These are phyloP conservation scores for Cenchrus purpureus DNA, from an alignment of 176 grass and related monocot genomes.

Conservation along the genomic window DNA sequence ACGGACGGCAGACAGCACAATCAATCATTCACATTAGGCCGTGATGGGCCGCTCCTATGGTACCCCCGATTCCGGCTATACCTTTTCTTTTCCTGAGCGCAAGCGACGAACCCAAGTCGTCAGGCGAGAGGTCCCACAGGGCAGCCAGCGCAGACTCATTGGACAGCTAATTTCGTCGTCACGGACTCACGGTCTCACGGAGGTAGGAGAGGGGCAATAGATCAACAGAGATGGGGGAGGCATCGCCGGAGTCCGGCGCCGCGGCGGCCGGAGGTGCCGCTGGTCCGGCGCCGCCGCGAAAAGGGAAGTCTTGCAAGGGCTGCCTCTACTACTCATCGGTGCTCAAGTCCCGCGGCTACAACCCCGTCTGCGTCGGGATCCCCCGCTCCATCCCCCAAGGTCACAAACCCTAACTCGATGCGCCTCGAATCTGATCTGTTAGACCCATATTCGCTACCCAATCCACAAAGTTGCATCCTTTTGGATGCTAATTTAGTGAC, in stretches of 20 bases:
- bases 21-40: too few species aligned
- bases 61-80: too few species aligned
- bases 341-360: constrained; percentile 71
- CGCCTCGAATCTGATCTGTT: background rate
- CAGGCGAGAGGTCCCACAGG: constrained; percentile 28
- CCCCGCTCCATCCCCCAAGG: constrained; percentile 79
- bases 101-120: background rate
- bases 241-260: constrained; percentile 54
- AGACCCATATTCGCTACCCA: background rate
- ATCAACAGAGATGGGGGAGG: constrained; percentile 48
- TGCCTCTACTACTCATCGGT: constrained; percentile 91
- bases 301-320: constrained; percentile 95
- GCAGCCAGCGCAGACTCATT: background rate
- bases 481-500: background rate
- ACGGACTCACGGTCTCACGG: background rate
- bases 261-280: constrained; percentile 15
- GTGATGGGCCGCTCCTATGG: too few species aligned
- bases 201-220: background rate
- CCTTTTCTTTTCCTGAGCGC: background rate
- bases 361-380: constrained; percentile 89
- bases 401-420: constrained; percentile 42
- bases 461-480: background rate
- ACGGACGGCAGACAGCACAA: too few species aligned
- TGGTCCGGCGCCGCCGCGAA: constrained; percentile 17
- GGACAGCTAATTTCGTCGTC: constrained; percentile 26